Evolutionary conservation across 768 basidiomycete species (phyloP).

Genomic region (Boletus rubropictus): DNA sequence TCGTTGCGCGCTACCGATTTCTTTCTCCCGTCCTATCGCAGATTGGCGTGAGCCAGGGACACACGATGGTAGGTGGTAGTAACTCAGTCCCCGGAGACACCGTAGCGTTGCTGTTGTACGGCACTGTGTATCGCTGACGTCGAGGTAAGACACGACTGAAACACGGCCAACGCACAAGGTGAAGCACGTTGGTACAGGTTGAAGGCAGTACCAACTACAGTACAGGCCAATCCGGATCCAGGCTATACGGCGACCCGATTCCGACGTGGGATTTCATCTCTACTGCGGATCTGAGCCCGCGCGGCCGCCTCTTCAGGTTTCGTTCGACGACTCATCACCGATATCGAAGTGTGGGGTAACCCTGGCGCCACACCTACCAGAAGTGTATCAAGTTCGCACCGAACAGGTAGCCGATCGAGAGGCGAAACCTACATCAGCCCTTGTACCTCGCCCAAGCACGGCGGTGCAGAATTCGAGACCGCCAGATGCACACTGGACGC

Average conservation of each 20-base stretch:
- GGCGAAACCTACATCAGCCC: neutral
- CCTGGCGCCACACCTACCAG: neutral
- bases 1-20: constrained; percentile 1
- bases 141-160: neutral
- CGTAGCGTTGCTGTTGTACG: neutral
- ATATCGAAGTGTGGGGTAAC: constrained; percentile 20
- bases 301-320: constrained; percentile 8
- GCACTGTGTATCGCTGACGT: neutral
- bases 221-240: neutral
- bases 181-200: neutral
- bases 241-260: constrained; percentile 4
- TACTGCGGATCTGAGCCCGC: constrained; percentile 19
- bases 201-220: neutral
- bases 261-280: constrained; percentile 13
- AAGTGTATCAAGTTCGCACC: neutral
- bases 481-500: too few species aligned
- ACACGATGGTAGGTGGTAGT: neutral
- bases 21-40: constrained; percentile 11
- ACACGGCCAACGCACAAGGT: neutral
- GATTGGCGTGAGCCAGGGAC: constrained; percentile 8
- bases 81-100: constrained; percentile 7
- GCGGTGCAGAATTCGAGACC: too few species aligned
- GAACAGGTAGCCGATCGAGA: constrained; percentile 4
- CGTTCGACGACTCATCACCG: neutral
- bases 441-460: neutral